Percentiles rank a stretch among this genome's conserved stretches.
These are phyloP conservation scores for Macrophomina phaseolina DNA, from an alignment of 2,329 filamentous ascomycete species.

Conservation along the genomic window DNA sequence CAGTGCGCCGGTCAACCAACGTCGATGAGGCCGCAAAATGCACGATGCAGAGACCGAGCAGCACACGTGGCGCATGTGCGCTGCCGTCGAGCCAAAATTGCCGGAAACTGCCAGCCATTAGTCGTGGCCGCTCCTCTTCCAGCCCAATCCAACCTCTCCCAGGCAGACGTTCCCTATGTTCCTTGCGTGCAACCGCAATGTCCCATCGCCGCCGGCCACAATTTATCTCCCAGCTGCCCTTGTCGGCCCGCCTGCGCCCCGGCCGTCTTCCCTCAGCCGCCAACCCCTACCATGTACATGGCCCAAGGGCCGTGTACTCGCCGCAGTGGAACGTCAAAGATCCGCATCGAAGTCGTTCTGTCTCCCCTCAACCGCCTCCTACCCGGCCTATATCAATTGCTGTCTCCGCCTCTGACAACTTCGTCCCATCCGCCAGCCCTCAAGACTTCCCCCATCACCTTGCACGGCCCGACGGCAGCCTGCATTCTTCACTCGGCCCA, in stretches of 20 bases:
- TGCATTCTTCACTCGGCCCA: neutral
- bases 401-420: neutral
- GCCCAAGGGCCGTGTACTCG: slow-evolving; percentile 11
- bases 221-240: neutral
- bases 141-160: neutral
- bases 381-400: slow-evolving; percentile 1
- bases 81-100: neutral
- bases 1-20: neutral
- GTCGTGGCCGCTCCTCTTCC: neutral
- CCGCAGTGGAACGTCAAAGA: slow-evolving; percentile 1
- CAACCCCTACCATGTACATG: neutral
- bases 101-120: neutral
- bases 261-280: neutral
- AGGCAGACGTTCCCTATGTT: neutral
- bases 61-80: neutral
- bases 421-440: neutral
- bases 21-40: neutral
- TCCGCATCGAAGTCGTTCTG: neutral
- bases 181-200: neutral
- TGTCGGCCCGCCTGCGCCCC: neutral
- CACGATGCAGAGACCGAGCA: neutral
- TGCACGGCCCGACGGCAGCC: slow-evolving; percentile 1
- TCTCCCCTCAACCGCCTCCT: neutral
- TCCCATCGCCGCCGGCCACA: neutral
- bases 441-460: neutral